These are phyloP conservation scores for Cordyceps tenuipes DNA, from an alignment of 2,329 filamentous ascomycete species.

Conservation along the genomic window DNA sequence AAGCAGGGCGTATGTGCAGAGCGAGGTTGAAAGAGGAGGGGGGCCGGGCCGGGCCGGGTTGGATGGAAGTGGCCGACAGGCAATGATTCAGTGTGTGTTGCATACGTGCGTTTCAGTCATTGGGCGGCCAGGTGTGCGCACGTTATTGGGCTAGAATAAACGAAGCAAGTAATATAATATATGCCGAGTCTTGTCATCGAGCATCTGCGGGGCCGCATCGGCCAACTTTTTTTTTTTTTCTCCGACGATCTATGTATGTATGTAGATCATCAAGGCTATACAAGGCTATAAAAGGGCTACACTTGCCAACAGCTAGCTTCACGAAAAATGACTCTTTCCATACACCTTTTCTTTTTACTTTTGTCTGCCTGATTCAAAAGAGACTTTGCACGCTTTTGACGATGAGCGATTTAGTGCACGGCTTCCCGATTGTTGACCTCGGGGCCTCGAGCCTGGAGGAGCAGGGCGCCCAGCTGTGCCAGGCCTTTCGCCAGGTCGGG, in stretches of 20 bases:
- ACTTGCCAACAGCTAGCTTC: too few relatives aligned
- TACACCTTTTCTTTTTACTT: not conserved
- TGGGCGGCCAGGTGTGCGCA: not conserved
- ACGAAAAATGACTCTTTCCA: too few relatives aligned
- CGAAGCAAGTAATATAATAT: not conserved
- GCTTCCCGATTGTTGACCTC: conserved; percentile 1
- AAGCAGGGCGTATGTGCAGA: too few relatives aligned
- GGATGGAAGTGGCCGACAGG: not conserved
- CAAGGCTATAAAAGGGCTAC: too few relatives aligned
- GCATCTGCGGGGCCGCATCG: not conserved
- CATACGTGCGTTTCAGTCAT: not conserved
- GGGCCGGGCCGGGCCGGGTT: not conserved
- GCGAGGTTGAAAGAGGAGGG: not conserved
- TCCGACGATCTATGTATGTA: not conserved
- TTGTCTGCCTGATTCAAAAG: not conserved
- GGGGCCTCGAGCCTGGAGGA: not conserved
- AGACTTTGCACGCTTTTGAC: not conserved
- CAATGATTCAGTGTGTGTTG: not conserved
- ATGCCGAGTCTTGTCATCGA: not conserved
- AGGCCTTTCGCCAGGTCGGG: conserved; percentile 24
- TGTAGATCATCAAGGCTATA: not conserved
- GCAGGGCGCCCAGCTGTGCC: conserved; percentile 16
- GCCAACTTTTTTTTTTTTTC: not conserved
- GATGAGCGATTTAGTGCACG: not conserved
- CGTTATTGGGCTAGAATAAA: not conserved